Conservation (phyloP, 2,329 filamentous ascomycete genomes). For the Pleoardoris graminearum region DNA sequence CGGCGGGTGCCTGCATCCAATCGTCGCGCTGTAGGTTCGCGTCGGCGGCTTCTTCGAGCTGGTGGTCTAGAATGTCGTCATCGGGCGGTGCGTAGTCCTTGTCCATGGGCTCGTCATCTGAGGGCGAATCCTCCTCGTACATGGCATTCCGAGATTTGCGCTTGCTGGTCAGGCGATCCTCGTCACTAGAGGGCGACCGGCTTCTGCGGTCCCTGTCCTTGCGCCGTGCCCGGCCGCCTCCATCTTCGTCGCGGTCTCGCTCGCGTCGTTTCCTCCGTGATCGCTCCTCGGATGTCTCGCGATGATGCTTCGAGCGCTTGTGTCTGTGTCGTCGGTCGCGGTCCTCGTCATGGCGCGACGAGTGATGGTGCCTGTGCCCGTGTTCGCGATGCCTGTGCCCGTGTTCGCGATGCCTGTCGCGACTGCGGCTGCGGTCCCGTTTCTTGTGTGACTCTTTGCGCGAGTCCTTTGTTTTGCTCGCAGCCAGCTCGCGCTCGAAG, state of each 20-base stretch:
- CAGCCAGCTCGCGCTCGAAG: constrained; percentile 76
- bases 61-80: constrained; percentile 51
- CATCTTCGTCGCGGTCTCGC: constrained; percentile 44
- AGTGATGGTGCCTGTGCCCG: constrained; percentile 50
- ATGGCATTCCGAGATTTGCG: constrained; percentile 41
- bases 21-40: constrained; percentile 69
- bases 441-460: constrained; percentile 54
- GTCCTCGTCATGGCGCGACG: constrained; percentile 49
- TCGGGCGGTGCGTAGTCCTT: constrained; percentile 50
- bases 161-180: constrained; percentile 37
- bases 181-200: constrained; percentile 35
- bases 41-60: constrained; percentile 43
- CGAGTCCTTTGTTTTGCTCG: constrained; percentile 62
- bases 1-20: constrained; percentile 92
- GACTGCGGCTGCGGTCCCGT: constrained; percentile 50
- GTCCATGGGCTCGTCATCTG: constrained; percentile 41
- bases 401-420: constrained; percentile 43
- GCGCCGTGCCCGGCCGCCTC: constrained; percentile 41
- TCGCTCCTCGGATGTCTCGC: constrained; percentile 44
- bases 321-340: constrained; percentile 61
- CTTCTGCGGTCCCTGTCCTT: constrained; percentile 34
- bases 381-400: constrained; percentile 46
- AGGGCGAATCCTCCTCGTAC: constrained; percentile 38
- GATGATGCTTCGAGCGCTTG: constrained; percentile 65
- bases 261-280: constrained; percentile 51